A percentile compares a stretch with the other conserved stretches of the same genome.
phyloP scores from a whole-genome alignment of 2,329 filamentous ascomycete genomes.

The Proliferodiscus dingleyae region DNA sequence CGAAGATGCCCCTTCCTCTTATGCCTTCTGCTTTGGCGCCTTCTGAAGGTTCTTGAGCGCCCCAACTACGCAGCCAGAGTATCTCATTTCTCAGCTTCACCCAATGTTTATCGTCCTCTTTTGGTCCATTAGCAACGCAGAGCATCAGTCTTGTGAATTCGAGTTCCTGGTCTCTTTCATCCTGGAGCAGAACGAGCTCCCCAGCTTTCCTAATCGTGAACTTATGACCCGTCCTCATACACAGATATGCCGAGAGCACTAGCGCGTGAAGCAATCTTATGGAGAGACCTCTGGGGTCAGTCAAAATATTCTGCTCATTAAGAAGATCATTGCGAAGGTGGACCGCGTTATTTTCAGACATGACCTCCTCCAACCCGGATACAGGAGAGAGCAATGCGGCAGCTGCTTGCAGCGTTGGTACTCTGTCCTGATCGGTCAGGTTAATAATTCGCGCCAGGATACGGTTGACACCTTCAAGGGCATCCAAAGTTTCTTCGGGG shows the following conservation, averaged over 20 bases:
- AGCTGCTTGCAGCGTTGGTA: constrained; percentile 46
- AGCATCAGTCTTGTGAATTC: constrained; percentile 46
- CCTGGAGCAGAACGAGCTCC: constrained; percentile 60
- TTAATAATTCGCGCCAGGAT: constrained; percentile 55
- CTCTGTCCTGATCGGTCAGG: constrained; percentile 56
- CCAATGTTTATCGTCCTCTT: constrained; percentile 62
- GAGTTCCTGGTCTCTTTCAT: constrained; percentile 58
- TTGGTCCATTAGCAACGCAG: constrained; percentile 39
- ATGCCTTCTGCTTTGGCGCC: constrained; percentile 28
- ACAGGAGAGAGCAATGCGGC: constrained; percentile 42
- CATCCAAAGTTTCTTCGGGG: constrained; percentile 53
- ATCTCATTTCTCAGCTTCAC: constrained; percentile 56
- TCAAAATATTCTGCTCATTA: constrained; percentile 57
- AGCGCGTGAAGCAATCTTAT: constrained; percentile 59
- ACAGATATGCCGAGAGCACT: constrained; percentile 54
- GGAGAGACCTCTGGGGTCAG: constrained; percentile 50
- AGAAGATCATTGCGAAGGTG: constrained; percentile 51
- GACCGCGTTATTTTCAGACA: constrained; percentile 38
- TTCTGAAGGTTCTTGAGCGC: constrained; percentile 42
- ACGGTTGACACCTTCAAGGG: constrained; percentile 54
- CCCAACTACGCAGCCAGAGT: constrained; percentile 72
- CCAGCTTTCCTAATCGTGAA: constrained; percentile 50
- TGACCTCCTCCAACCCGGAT: constrained; percentile 32
- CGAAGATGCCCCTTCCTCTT: constrained; percentile 47
- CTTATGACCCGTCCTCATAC: constrained; percentile 44